Base-by-base conservation (phyloP, 2,329 filamentous ascomycete genomes). In the Exophiala oligosperma region DNA sequence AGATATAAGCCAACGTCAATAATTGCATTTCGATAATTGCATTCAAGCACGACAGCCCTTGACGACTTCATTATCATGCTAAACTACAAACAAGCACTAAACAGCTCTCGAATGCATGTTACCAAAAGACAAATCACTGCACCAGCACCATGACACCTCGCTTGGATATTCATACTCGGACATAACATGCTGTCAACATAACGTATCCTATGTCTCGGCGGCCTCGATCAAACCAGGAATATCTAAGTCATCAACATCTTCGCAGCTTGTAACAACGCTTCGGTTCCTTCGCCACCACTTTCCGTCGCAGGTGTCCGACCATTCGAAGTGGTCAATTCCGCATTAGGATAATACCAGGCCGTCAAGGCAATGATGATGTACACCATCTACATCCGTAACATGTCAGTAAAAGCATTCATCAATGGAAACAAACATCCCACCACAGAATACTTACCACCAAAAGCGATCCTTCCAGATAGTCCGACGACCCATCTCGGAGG, bases 401-500 rank as follows among this genome's bases (percentile, higher is more conserved):
- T 43, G 40, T 43, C 40, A 43, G 40, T 14, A 41, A 41, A 8
- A 46, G 14, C 28, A 17, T 35, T n/a, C 53, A 23, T 17, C 17
- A 17, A 17, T 17, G 17, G 17, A 17, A 17, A 17, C 17, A 17
- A 17, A 17, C 17, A 17, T 17, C 17, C 17, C 17, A 17, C 17
- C 17, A 17, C 17, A 17, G 17, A 28, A 28, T 9, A 57, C 63
- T 28, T 47, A 89, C 81, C 17, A 96, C 84, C 64, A 91, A 90
- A 17, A 97, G 81, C 24, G 85, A 83, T 1, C 92, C 92, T 72
- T 97, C 92, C 3, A 97, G 82, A 69, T 95, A 97, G 70, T 96
- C 95, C 61, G 86, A 91, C 79, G 94, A 93, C 65, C 90, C 86
- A 70, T 97, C 92, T 50, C 91, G 81, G 54, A 97, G 76, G 74